Conservation (phyloP, 495 filamentous ascomycete species). For the Podospora bellae-mahoneyi region DNA sequence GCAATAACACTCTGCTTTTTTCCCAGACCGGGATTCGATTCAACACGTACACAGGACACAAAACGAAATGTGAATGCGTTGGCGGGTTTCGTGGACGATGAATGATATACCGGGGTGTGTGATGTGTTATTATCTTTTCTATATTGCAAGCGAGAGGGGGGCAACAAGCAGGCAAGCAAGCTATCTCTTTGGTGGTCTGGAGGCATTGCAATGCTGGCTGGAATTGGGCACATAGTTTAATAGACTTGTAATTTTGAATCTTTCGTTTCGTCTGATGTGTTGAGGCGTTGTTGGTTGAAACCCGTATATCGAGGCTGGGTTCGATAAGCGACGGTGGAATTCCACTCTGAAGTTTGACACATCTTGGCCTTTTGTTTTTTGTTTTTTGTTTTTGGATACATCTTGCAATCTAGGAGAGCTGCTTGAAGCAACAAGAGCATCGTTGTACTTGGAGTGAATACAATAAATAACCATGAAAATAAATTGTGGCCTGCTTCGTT, state of each 20-base stretch:
- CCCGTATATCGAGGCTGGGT: neutral
- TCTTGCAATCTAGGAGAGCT: neutral
- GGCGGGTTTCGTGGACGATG: neutral
- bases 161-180: neutral
- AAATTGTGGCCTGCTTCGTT: neutral
- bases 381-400: neutral
- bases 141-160: slow-evolving; percentile 6
- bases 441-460: neutral
- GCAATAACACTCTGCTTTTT: neutral
- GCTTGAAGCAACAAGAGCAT: neutral
- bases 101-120: neutral
- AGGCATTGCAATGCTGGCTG: neutral
- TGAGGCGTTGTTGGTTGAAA: neutral
- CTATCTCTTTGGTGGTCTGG: neutral
- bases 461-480: neutral
- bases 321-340: neutral
- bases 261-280: neutral
- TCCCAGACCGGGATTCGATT: slow-evolving; percentile 2
- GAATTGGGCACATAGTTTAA: slow-evolving; percentile 21
- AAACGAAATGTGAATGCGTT: slow-evolving; percentile 2
- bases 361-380: neutral
- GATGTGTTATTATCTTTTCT: neutral
- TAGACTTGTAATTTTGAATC: slow-evolving; percentile 28
- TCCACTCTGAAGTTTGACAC: neutral
- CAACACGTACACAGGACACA: neutral